Base-by-base conservation (phyloP, 257 asterid species). In the Paulownia fortunei region DNA sequence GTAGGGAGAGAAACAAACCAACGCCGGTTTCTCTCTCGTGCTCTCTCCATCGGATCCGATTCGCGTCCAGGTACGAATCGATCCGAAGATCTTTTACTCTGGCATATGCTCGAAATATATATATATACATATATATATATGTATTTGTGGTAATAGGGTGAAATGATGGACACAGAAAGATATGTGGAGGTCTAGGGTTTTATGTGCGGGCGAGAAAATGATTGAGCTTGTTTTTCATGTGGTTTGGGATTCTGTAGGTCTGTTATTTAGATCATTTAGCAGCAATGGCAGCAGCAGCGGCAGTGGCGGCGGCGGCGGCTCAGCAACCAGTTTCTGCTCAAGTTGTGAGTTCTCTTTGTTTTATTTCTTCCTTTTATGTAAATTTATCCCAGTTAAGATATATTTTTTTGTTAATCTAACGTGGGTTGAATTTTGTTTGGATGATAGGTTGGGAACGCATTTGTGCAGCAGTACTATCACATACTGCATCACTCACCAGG, bases 401-500 rank as follows among this genome's bases (percentile, higher is more conserved):
- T n/a, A n/a, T n/a, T 44, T 46, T 70, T 12, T 18, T 24, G 8
- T 27, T 55, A 21, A 9, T 65, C 64, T 47, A 19, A 10, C 18
- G n/a, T 19, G 18, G 19, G 36, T 54, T 41, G 67, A 47, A 46
- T 62, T 47, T 69, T 36, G 39, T 58, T 60, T 55, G 47, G 9
- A n/a, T 11, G 79, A 16, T 78, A 95, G 99, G 97, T 95, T 34
- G 99, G 97, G 26, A 88, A 93, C 59, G 98, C 97, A 1, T 95
- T 95, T 54, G 98, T 87, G 74, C 89, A 89, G 83, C 98, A 95
- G 87, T 95, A 95, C 74, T 95, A 95, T 80, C 92, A 88, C 55
- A 87, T 93, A 79, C 89, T 95, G 87, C 93, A 87, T 72, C 91
- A 86, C 68, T 91, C 97, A 10, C 99, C 99, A 0, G 94, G 74